Conservation (phyloP, 108 stramenopile species). For the Fragilariopsis cylindrus region DNA sequence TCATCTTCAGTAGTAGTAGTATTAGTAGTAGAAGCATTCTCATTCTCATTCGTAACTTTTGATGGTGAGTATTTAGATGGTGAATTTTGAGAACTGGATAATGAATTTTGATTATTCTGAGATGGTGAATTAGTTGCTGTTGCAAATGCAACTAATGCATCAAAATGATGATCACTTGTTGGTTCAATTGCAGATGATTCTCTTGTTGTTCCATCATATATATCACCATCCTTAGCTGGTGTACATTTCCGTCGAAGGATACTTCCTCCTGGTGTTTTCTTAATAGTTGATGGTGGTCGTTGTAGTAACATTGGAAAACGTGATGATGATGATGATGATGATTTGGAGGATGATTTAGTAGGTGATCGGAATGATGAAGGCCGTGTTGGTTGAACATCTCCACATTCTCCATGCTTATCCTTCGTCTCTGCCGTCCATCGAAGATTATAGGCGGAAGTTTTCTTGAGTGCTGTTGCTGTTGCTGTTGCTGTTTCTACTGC, state of each 20-base stretch:
- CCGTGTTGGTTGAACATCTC: no score
- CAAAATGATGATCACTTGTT: constrained; percentile 5
- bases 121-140: not conserved
- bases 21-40: not conserved
- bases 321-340: no score
- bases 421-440: no score
- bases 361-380: no score
- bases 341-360: no score
- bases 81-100: no score
- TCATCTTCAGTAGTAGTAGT: not conserved
- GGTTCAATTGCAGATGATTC: not conserved
- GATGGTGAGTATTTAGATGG: no score
- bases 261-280: not conserved
- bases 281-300: no score
- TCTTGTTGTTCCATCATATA: not conserved
- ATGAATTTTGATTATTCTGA: no score
- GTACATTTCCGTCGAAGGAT: constrained; percentile 10
- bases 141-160: not conserved
- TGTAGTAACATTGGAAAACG: no score
- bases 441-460: no score
- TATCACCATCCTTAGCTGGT: not conserved
- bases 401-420: no score
- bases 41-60: not conserved
- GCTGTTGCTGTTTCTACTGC: not conserved
- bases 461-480: not conserved